phyloP scores from a whole-genome alignment of 306 rosid species.

The Comarum palustre region DNA sequence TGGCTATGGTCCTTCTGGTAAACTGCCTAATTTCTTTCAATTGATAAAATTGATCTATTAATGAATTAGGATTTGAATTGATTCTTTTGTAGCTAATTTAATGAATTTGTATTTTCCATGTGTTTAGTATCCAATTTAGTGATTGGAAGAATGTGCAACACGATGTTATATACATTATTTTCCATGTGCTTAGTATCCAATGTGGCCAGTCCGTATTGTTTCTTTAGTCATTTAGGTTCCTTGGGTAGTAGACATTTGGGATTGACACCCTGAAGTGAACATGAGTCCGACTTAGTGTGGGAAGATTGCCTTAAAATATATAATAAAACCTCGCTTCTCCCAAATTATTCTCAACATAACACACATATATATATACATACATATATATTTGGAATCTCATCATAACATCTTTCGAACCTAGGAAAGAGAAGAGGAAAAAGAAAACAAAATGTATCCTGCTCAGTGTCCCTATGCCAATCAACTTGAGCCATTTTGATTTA shows the following conservation, averaged over 20 bases:
- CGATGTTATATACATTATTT: background rate
- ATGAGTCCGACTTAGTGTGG: background rate
- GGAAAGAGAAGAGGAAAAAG: no score
- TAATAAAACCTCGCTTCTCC: no score
- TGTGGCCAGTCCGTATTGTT: background rate
- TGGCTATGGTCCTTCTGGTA: conserved; percentile 62
- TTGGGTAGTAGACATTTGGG: background rate
- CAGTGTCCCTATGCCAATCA: no score
- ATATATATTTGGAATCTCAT: no score
- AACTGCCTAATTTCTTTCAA: conserved; percentile 2
- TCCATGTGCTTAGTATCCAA: background rate
- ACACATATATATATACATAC: no score
- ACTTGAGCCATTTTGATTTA: no score
- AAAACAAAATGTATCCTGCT: no score
- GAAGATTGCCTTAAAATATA: no score
- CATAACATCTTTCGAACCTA: no score
- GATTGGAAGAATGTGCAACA: background rate
- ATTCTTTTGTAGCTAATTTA: background rate
- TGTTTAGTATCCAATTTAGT: background rate
- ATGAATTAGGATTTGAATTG: background rate
- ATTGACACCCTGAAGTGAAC: background rate
- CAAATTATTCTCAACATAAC: no score
- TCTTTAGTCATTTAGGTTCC: background rate
- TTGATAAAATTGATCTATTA: background rate
- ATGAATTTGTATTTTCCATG: background rate